A percentile compares a stretch with the other conserved stretches of the same genome.
Conservation (phyloP, 352 stramenopile species). For the Phytophthora brassicae region DNA sequence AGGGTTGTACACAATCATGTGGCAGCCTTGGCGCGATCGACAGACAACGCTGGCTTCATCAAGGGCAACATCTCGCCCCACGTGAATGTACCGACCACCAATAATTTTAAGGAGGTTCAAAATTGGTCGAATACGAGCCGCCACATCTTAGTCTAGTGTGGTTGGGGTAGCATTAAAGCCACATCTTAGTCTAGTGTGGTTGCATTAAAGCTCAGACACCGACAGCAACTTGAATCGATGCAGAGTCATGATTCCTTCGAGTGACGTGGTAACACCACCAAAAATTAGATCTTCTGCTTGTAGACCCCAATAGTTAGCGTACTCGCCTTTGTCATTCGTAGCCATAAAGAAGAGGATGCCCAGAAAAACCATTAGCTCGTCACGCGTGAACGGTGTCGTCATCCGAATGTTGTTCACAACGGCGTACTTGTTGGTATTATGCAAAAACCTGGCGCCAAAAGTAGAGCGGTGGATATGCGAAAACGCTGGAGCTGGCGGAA, state of each 20-base stretch:
- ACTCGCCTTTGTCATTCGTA: slow-evolving; percentile 1
- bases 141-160: not conserved
- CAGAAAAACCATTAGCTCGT: slow-evolving; percentile 3
- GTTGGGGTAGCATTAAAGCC: too few relatives aligned
- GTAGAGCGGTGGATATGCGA: slow-evolving; percentile 10
- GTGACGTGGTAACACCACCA: not conserved
- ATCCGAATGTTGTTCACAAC: not conserved
- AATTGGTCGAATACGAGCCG: not conserved
- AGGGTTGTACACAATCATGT: not conserved
- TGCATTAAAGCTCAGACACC: not conserved
- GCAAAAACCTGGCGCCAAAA: slow-evolving; percentile 9
- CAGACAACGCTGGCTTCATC: not conserved
- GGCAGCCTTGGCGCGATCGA: not conserved
- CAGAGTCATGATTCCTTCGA: not conserved
- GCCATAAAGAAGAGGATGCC: slow-evolving; percentile 6
- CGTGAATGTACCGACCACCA: not conserved
- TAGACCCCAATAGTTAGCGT: not conserved
- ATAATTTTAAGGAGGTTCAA: not conserved
- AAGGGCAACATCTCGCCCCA: not conserved
- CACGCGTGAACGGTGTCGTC: not conserved
- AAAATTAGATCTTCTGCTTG: slow-evolving; percentile 2
- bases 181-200: too few relatives aligned
- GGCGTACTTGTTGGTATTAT: not conserved
- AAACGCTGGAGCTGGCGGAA: slow-evolving; percentile 10
- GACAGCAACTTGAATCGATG: not conserved